Conservation (phyloP, 768 basidiomycete species). For the Mycena sanguinolenta region DNA sequence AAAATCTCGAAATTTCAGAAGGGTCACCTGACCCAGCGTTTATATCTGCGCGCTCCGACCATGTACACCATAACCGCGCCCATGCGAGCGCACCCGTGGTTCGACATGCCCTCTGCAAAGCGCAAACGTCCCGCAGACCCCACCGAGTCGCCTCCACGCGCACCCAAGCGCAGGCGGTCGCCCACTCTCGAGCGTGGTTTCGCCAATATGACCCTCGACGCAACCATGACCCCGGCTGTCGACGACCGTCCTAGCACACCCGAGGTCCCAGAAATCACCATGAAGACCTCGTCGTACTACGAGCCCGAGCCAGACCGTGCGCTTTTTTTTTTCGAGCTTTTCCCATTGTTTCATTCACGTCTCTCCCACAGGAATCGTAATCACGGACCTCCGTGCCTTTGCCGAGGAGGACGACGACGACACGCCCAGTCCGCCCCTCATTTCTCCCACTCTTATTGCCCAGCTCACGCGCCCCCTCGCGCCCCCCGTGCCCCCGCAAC, state of each 20-base stretch:
- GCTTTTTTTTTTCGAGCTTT: slow-evolving; percentile 41
- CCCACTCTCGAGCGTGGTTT: slow-evolving; percentile 67
- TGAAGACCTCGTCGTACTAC: slow-evolving; percentile 77
- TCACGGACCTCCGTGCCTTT: slow-evolving; percentile 70
- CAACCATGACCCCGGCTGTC: slow-evolving; percentile 25
- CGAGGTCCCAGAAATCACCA: slow-evolving; percentile 64
- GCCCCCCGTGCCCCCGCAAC: slow-evolving; percentile 39
- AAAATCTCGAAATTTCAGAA: slow-evolving; percentile 15
- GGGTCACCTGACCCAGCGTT: slow-evolving; percentile 1
- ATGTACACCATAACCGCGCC: slow-evolving; percentile 22
- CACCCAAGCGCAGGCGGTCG: slow-evolving; percentile 63
- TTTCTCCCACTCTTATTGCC: slow-evolving; percentile 62
- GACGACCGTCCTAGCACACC: slow-evolving; percentile 34
- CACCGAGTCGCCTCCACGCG: slow-evolving; percentile 27
- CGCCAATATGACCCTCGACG: slow-evolving; percentile 61
- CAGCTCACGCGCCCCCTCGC: slow-evolving; percentile 53
- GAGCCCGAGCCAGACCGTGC: slow-evolving; percentile 78
- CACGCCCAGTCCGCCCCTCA: slow-evolving; percentile 32
- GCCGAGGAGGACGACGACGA: slow-evolving; percentile 58
- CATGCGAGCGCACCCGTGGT: slow-evolving; percentile 32
- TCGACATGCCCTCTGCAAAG: slow-evolving; percentile 17
- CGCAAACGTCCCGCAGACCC: slow-evolving; percentile 21
- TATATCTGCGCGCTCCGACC: neutral
- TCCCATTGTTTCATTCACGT: slow-evolving; percentile 15
- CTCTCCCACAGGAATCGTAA: slow-evolving; percentile 67